Base-by-base conservation (phyloP, 306 rosid species). In the Ziziphus jujuba region DNA sequence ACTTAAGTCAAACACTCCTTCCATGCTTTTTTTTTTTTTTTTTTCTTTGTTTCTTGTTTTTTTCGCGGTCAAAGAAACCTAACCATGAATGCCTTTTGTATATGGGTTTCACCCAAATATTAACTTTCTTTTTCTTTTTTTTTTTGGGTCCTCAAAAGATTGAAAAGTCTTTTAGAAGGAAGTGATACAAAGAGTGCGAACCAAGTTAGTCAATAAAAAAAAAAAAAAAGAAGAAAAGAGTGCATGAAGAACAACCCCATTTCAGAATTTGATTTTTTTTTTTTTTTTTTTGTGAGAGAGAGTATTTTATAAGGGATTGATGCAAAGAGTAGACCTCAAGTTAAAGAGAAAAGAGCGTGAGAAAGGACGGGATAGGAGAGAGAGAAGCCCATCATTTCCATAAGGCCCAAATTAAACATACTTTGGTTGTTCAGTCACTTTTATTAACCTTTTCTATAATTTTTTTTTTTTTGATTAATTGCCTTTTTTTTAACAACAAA, bases 221-320 rank as follows among this genome's bases (percentile, higher is more conserved):
- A 2, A 13, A 9, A 47, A 48, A 28, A n/a, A n/a, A n/a, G n/a
- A n/a, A n/a, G n/a, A 13, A 22, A 15, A 47, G 60, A 21, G 33
- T 24, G 65, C 67, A 54, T 59, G 65, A 36, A 67, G 54, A 55
- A 38, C 63, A 60, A 36, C 53, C 9, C 35, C 55, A 66, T 77
- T 79, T 77, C 55, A 43, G 40, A 71, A 69, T 43, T 66, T 62
- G 53, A 74, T 78, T 73, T 76, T 62, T 28, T 19, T 1, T 28
- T 28, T 28, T 28, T 28, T 28, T 28, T 28, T 1, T 28, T 3
- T 21, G 36, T 61, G 45, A 33, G 79, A 35, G 71, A 48, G 96
- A 84, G 93, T 89, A 78, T 59, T 75, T 83, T 78, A 66, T 11
- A 89, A 89, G 96, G 87, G 80, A 89, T 84, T 75, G 87, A 87